Conservation (phyloP, 768 basidiomycete species). For the Mycena rebaudengoi region DNA sequence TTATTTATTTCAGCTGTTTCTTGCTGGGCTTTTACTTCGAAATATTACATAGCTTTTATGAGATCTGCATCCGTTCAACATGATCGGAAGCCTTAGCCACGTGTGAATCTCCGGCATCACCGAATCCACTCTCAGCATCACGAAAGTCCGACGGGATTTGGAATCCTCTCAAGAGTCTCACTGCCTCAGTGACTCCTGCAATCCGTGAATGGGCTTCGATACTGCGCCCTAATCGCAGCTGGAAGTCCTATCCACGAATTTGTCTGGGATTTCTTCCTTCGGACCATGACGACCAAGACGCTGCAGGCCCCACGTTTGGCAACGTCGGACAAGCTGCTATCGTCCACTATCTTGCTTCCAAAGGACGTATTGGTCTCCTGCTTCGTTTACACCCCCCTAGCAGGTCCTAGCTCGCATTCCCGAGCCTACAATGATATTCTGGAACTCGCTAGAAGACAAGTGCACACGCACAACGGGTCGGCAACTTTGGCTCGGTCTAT, state of each 20-base stretch:
- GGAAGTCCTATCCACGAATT: neutral
- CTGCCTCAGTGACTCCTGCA: neutral
- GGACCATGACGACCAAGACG: conserved; percentile 22
- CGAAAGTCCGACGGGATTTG: too few relatives aligned
- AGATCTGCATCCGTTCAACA: too few relatives aligned
- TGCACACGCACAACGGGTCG: conserved; percentile 44
- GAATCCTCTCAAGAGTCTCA: too few relatives aligned
- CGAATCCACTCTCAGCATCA: too few relatives aligned
- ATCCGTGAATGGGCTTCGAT: neutral
- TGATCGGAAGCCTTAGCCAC: too few relatives aligned
- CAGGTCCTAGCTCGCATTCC: conserved; percentile 27
- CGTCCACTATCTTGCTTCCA: conserved; percentile 24
- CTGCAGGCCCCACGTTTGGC: conserved; percentile 16
- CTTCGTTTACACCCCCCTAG: conserved; percentile 20
- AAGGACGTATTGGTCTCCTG: conserved; percentile 24
- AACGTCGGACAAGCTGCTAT: conserved; percentile 24
- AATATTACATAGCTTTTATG: too few relatives aligned
- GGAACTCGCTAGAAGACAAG: conserved; percentile 62
- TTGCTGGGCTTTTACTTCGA: too few relatives aligned
- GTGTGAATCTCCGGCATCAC: too few relatives aligned
- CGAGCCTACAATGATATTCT: conserved; percentile 48
- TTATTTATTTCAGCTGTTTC: too few relatives aligned
- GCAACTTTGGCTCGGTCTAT: conserved; percentile 56
- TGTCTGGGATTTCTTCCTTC: neutral
- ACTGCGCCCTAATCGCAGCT: neutral